Conservation (phyloP, 1,284 basidiomycete genomes). For the Cutaneotrichosporon sp. region DNA sequence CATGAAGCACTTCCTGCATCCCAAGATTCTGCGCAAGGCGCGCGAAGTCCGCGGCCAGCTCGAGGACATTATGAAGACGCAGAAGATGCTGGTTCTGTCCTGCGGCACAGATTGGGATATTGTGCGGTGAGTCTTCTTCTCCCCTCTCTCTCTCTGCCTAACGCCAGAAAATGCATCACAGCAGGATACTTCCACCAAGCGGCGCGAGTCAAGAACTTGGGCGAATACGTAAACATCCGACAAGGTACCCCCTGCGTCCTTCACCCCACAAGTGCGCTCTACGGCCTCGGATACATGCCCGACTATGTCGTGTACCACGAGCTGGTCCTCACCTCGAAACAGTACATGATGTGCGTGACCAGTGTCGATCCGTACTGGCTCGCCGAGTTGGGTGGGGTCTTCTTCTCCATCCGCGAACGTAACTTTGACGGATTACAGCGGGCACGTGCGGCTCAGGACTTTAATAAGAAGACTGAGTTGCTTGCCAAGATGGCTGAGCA, state of each 20-base stretch:
- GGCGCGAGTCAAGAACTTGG: conserved; percentile 95
- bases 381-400: conserved; percentile 87
- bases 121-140: conserved; percentile 61
- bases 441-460: conserved; percentile 77
- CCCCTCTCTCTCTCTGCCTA: conserved; percentile 24
- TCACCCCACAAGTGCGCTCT: conserved; percentile 94
- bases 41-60: conserved; percentile 94
- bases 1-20: conserved; percentile 91
- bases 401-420: conserved; percentile 93
- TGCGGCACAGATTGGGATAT: conserved; percentile 95
- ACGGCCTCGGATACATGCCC: conserved; percentile 94
- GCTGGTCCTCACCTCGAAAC: conserved; percentile 86
- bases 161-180: conserved; percentile 85
- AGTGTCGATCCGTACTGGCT: conserved; percentile 95
- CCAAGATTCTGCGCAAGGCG: conserved; percentile 90
- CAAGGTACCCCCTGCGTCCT: conserved; percentile 69
- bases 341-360: conserved; percentile 95
- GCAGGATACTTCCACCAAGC: conserved; percentile 99
- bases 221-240: conserved; percentile 95
- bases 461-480: conserved; percentile 81
- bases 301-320: conserved; percentile 97
- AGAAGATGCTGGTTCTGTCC: conserved; percentile 87
- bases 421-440: conserved; percentile 76
- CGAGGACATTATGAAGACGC: conserved; percentile 97
- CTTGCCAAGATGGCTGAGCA: conserved; percentile 81